Base-by-base conservation (phyloP, 2,329 filamentous ascomycete species). In the Aspergillus sp. region DNA sequence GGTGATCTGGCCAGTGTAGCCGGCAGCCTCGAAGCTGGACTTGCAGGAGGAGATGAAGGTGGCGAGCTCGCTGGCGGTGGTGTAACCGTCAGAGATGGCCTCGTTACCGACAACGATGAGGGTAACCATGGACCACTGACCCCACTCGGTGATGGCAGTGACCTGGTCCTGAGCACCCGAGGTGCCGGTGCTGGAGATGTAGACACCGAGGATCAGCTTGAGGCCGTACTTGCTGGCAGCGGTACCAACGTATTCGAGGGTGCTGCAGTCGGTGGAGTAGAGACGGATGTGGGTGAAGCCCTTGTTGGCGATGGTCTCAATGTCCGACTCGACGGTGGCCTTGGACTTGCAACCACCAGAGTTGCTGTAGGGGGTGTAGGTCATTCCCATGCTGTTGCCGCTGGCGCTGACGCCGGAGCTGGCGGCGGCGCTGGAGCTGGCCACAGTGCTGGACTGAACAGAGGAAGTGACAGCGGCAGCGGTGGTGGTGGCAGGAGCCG, bases 61-160 rank as follows among this genome's bases (percentile, higher is more conserved):
- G 63, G 84, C 87, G 58, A 98, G 89, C 70, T 89, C 80, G 32
- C 71, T 55, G 38, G 89, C 85, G 58, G 84, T 79, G 81, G 84
- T 87, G 84, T 84, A 88, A 64, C 85, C 84, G 81, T 90, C 87
- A 83, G 91, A 90, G 76, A 97, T 81, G 68, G 90, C 89, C 85
- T 98, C 94, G 84, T 98, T 98, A 79, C 92, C 93, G 67, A 96
- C 85, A 32, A 95, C 89, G 66, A 96, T 82, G 70, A 96, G 86
- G 74, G 90, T 85, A 67, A 97, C 89, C 53, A 91, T 76, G 63
- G 87, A 84, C 88, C 89, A 96, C 77, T 90, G 79, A 64, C 79
- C 85, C 87, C 92, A 97, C 62, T 76, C 70, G 77, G 86, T 82
- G 76, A 97, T 90, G 63, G 87, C 85, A 32, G 83, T 79, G 62